These are phyloP conservation scores for Cryptosporidium felis DNA, from an alignment of 169 alveolate genomes.

Conservation along the genomic window DNA sequence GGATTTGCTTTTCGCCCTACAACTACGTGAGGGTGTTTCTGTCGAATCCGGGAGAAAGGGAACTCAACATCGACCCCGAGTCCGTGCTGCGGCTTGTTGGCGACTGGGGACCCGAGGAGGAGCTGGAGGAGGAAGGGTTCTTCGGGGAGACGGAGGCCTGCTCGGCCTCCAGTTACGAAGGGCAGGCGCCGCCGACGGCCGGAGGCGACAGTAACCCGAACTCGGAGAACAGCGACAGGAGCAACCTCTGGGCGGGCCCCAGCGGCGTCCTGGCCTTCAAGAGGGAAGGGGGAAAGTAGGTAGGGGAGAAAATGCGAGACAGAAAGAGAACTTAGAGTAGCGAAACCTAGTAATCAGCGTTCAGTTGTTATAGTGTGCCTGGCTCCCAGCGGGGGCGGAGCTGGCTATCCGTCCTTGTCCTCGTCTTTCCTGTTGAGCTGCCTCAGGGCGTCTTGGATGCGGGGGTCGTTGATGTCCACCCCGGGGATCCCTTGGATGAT, in stretches of 20 bases:
- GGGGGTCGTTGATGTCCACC: constrained; percentile 75
- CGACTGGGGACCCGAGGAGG: neutral
- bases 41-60: constrained; percentile 61
- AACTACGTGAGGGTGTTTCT: constrained; percentile 63
- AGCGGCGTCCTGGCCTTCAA: neutral
- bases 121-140: neutral
- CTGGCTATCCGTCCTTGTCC: constrained; percentile 55
- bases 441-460: constrained; percentile 75
- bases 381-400: too few relatives aligned
- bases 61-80: constrained; percentile 38
- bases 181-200: too few relatives aligned
- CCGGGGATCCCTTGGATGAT: constrained; percentile 73
- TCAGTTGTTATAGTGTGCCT: neutral
- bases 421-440: constrained; percentile 39
- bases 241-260: neutral
- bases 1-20: constrained; percentile 66
- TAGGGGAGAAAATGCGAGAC: too few relatives aligned
- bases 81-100: constrained; percentile 7
- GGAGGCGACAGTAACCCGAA: too few relatives aligned
- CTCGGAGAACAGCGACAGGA: neutral
- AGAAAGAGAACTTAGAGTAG: too few relatives aligned
- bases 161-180: neutral
- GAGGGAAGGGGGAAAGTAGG: neutral
- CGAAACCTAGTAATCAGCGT: neutral
- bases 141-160: neutral